A percentile compares a stretch with the other conserved stretches of the same genome.
Evolutionary conservation across 2,329 filamentous ascomycete genomes (phyloP).

Genomic region (Neocucurbitaria cava): DNA sequence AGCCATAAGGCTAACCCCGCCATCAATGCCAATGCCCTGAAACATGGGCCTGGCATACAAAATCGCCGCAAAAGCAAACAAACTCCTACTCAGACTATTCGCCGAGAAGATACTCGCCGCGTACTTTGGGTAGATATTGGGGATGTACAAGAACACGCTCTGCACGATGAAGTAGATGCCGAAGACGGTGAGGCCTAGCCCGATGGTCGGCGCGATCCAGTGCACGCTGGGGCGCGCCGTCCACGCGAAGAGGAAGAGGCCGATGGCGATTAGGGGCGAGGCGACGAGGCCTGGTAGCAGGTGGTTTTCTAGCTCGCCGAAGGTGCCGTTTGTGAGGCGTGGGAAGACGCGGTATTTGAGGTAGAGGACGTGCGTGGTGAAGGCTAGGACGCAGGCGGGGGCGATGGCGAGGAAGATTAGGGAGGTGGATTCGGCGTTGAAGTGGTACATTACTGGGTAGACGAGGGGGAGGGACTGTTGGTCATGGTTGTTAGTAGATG

Average conservation of each 20-base stretch:
- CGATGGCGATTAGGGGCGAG: constrained; percentile 65
- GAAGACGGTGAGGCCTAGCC: constrained; percentile 56
- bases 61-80: constrained; percentile 65
- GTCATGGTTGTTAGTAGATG: too few relatives aligned
- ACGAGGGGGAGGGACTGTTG: constrained; percentile 63
- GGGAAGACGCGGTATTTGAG: constrained; percentile 75
- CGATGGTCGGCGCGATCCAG: constrained; percentile 64
- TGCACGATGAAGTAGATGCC: constrained; percentile 52
- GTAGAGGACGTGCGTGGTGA: constrained; percentile 72
- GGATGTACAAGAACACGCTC: constrained; percentile 66
- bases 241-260: constrained; percentile 68
- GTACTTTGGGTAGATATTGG: constrained; percentile 65
- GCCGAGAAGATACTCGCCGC: constrained; percentile 64
- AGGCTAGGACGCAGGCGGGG: constrained; percentile 72
- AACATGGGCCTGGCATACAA: constrained; percentile 67
- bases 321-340: constrained; percentile 66
- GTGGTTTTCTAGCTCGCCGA: constrained; percentile 73
- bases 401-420: constrained; percentile 85
- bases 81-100: constrained; percentile 62
- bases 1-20: constrained; percentile 51
- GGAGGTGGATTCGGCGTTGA: constrained; percentile 72
- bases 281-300: constrained; percentile 71
- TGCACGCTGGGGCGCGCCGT: constrained; percentile 67
- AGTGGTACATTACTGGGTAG: constrained; percentile 79
- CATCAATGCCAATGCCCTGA: constrained; percentile 56